Percentiles rank a stretch among this genome's conserved stretches.
phyloP scores from a whole-genome alignment of 805 yeast species.

The Cyberlindnera mississippiensis region DNA sequence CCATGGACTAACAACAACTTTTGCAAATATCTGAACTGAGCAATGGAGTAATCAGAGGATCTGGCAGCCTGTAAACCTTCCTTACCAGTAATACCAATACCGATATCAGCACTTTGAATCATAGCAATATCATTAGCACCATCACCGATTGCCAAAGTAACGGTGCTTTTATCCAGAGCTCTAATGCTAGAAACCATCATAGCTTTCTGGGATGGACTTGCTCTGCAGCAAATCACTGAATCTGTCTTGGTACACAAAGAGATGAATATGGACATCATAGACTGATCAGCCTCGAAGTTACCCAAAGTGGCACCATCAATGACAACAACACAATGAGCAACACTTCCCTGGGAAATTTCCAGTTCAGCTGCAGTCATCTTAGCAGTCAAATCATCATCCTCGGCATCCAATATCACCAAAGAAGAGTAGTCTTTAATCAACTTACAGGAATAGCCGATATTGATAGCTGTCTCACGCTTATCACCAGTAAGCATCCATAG shows the following conservation, averaged over 20 bases:
- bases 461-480: conserved; percentile 95
- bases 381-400: conserved; percentile 58
- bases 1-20: conserved; percentile 92
- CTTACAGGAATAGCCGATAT: conserved; percentile 92
- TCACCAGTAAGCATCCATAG: conserved; percentile 99
- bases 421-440: conserved; percentile 91
- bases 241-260: conserved; percentile 85
- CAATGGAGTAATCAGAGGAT: conserved; percentile 91
- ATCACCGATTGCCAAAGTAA: conserved; percentile 95
- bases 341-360: conserved; percentile 65
- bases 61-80: conserved; percentile 98
- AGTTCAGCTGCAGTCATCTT: conserved; percentile 71
- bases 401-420: conserved; percentile 60
- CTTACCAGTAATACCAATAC: conserved; percentile 94
- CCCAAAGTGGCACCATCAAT: conserved; percentile 89
- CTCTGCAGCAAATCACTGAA: conserved; percentile 92
- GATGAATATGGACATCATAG: conserved; percentile 69
- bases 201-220: conserved; percentile 96
- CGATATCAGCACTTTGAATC: conserved; percentile 98
- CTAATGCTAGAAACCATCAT: conserved; percentile 81
- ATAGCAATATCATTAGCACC: conserved; percentile 99
- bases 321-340: conserved; percentile 93
- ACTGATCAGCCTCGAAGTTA: conserved; percentile 66
- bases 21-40: conserved; percentile 81
- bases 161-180: conserved; percentile 58